A percentile compares a stretch with the other conserved stretches of the same genome.
phyloP scores from a whole-genome alignment of 371 early-diverging fungal species.

The Rhizopus microsporus region DNA sequence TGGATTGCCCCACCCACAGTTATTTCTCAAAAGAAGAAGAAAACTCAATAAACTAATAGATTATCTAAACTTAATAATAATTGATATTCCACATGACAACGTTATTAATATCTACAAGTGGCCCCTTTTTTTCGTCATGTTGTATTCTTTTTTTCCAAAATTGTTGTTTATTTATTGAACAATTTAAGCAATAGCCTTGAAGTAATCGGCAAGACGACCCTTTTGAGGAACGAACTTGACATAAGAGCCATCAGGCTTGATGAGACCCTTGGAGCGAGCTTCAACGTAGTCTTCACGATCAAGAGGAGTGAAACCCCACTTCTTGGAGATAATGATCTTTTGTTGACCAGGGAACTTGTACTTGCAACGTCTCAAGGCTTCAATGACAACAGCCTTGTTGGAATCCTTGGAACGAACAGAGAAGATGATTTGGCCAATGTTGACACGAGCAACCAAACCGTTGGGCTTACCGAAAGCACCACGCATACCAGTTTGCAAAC shows the following conservation, averaged over 20 bases:
- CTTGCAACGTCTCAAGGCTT: constrained; percentile 96
- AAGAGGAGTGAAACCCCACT: constrained; percentile 99
- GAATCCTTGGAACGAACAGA: constrained; percentile 98
- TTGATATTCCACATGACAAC: no score
- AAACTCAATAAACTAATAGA: constrained; percentile 12
- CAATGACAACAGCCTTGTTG: constrained; percentile 95
- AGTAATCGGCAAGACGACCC: constrained; percentile 81
- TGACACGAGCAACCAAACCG: constrained; percentile 99
- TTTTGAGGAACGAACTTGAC: constrained; percentile 95
- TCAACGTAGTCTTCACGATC: constrained; percentile 91
- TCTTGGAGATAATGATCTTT: constrained; percentile 98
- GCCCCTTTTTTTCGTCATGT: no score
- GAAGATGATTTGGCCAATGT: constrained; percentile 98
- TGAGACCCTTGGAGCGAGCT: constrained; percentile 75
- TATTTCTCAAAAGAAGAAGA: constrained; percentile 1
- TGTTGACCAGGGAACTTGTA: constrained; percentile 99
- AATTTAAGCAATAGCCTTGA: constrained; percentile 41
- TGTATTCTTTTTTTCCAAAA: no score
- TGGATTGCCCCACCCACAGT: constrained; percentile 54
- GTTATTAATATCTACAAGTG: no score
- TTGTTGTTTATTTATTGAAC: neutral
- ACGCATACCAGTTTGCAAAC: constrained; percentile 99
- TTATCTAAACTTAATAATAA: neutral
- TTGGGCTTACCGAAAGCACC: constrained; percentile 99
- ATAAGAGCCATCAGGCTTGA: constrained; percentile 96